Conservation (phyloP, 495 filamentous ascomycete species). For the Penicilliopsis zonata region DNA sequence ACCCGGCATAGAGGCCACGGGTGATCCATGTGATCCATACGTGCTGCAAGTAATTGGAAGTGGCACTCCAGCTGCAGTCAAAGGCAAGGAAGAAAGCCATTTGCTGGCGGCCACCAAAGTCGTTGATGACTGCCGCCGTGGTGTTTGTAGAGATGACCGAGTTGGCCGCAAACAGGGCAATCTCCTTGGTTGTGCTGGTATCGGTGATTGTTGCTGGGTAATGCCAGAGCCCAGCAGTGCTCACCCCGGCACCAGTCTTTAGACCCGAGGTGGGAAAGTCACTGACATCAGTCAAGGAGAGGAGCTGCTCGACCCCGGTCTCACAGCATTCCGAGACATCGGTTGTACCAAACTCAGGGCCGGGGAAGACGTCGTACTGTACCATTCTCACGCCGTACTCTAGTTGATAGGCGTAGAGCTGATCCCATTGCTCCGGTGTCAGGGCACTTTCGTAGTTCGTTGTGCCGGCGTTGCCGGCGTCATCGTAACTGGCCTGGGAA, state of each 20-base stretch:
- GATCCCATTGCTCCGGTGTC: slow-evolving; percentile 43
- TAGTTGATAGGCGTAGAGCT: slow-evolving; percentile 45
- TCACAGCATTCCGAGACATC: slow-evolving; percentile 32
- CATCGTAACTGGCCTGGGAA: slow-evolving; percentile 45
- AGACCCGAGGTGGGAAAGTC: slow-evolving; percentile 40
- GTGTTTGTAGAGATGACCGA: slow-evolving; percentile 10
- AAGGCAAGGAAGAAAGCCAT: slow-evolving; percentile 49
- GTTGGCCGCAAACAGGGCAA: slow-evolving; percentile 38
- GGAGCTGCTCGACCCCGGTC: slow-evolving; percentile 36
- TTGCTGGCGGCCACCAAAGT: slow-evolving; percentile 43
- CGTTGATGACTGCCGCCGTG: slow-evolving; percentile 51
- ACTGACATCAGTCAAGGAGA: slow-evolving; percentile 35
- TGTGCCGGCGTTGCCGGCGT: slow-evolving; percentile 24
- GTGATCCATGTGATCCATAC: slow-evolving; percentile 54
- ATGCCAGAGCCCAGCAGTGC: slow-evolving; percentile 42
- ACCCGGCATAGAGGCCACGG: slow-evolving; percentile 41
- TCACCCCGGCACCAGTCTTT: slow-evolving; percentile 36
- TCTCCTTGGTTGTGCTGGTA: slow-evolving; percentile 35
- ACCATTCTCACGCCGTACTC: slow-evolving; percentile 50
- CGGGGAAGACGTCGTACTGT: slow-evolving; percentile 44
- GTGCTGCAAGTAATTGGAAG: slow-evolving; percentile 47
- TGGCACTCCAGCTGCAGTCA: slow-evolving; percentile 42
- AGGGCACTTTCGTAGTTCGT: slow-evolving; percentile 38
- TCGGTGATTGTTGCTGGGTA: slow-evolving; percentile 45
- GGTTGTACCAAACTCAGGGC: slow-evolving; percentile 35